Evolutionary conservation across 768 basidiomycete species (phyloP).

Genomic region (Pleurotus citrinopileatus): DNA sequence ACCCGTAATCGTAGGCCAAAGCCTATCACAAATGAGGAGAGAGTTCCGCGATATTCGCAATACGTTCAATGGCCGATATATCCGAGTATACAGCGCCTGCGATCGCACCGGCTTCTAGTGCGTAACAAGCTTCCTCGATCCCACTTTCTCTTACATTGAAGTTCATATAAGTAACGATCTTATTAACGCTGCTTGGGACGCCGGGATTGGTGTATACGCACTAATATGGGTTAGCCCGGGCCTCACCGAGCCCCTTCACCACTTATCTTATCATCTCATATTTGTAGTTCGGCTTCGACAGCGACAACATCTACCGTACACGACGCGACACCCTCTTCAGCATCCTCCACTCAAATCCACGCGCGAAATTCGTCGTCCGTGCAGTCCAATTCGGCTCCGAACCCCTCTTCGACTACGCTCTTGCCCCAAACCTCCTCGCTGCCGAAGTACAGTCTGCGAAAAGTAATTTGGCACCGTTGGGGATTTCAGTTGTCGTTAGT

Average conservation of each 20-base stretch:
- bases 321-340: conserved; percentile 52
- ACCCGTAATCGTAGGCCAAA: conserved; percentile 58
- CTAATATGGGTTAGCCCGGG: conserved; percentile 63
- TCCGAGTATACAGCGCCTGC: conserved; percentile 54
- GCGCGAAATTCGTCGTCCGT: conserved; percentile 63
- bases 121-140: conserved; percentile 14
- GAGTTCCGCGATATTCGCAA: conserved; percentile 63
- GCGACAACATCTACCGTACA: conserved; percentile 45
- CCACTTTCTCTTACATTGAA: neutral
- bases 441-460: conserved; percentile 49
- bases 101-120: conserved; percentile 46
- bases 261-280: no score
- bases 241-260: no score
- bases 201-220: conserved; percentile 69
- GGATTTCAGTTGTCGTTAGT: conserved; percentile 69
- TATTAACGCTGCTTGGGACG: conserved; percentile 66
- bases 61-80: conserved; percentile 61
- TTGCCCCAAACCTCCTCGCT: conserved; percentile 47
- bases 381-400: conserved; percentile 72
- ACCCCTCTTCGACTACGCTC: conserved; percentile 58
- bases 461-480: conserved; percentile 42
- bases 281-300: conserved; percentile 52
- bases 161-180: conserved; percentile 52
- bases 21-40: conserved; percentile 38
- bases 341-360: conserved; percentile 55